Conservation (phyloP, 1,284 basidiomycete species). For the Leccinum pachyderme region DNA sequence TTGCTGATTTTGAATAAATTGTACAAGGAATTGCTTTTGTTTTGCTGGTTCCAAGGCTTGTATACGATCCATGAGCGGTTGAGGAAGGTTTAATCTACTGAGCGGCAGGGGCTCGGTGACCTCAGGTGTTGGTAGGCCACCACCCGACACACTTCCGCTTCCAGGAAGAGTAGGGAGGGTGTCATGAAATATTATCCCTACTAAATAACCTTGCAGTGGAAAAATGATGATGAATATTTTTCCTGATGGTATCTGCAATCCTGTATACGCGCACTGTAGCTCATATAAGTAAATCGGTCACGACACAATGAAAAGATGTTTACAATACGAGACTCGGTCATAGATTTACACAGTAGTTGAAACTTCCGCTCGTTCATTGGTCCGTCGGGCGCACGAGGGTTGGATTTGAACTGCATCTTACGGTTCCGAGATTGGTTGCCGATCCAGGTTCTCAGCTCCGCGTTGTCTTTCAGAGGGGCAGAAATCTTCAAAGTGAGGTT, state of each 20-base stretch:
- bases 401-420: conserved; percentile 36
- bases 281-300: conserved; percentile 11
- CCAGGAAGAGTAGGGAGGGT: conserved; percentile 55
- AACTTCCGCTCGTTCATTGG: conserved; percentile 42
- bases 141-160: conserved; percentile 16
- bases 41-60: conserved; percentile 28
- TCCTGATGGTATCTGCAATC: conserved; percentile 51
- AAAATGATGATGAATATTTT: conserved; percentile 52
- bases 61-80: conserved; percentile 18
- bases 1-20: conserved; percentile 23
- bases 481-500: conserved; percentile 44
- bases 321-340: conserved; percentile 45
- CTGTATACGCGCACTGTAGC: conserved; percentile 52
- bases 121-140: conserved; percentile 2
- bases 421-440: conserved; percentile 33
- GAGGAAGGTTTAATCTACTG: conserved; percentile 8
- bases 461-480: conserved; percentile 40
- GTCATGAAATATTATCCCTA: conserved; percentile 54
- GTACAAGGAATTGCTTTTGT: conserved; percentile 18
- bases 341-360: conserved; percentile 38
- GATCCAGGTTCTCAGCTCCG: conserved; percentile 52
- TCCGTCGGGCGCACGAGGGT: conserved; percentile 26
- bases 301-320: conserved; percentile 21
- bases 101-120: conserved; percentile 21
- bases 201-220: conserved; percentile 27